Base-by-base conservation (phyloP, 371 early-diverging fungal species). In the Edhazardia aedis region DNA sequence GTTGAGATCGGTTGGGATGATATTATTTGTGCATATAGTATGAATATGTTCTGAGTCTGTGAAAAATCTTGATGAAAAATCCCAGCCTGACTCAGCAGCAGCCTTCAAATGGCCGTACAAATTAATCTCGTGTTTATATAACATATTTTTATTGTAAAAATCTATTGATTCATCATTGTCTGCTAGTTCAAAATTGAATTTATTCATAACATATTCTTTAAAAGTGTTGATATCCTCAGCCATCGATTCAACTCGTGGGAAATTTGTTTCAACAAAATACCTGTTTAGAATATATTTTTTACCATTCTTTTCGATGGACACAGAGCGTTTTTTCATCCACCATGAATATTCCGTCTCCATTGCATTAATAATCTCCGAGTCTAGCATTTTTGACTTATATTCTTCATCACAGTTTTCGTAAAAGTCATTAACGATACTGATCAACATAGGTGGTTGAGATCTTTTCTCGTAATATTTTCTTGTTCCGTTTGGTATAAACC, bases 31-130 rank as follows among this genome's bases (percentile, higher is more conserved):
- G 39, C 71, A 63, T 23, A 85, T 75, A 4, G 65, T 53, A 4
- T 69, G 67, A 0, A 79, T 61, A 45, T 75, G 63, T 14, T 7
- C 33, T 9, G 37, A 38, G 18, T 16, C 60, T 7, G 0, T 33
- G 1, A 79, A 67, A 81, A 82, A 83, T 19, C 86, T 74, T 1
- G 78, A 73, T 14, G 80, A 77, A 60, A 78, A 86, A 67, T 86
- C 86, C 82, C 83, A 82, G 4, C 88, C 88, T 14, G 80, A 76
- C 66, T 88, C 86, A 2, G 88, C 83, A 19, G 77, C 83, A 0
- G 84, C 72, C 12, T 81, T 82, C 42, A 85, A 58, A 36, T 84
- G 77, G 0, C 75, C 67, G 59, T 78, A 84, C 7, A 33, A 33
- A 9, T 33, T 33, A 29, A 52, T 55, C 1, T 50, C 49, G 28